Evolutionary conservation across 2,329 filamentous ascomycete genomes (phyloP).

Genomic region (Colletotrichum agaves): DNA sequence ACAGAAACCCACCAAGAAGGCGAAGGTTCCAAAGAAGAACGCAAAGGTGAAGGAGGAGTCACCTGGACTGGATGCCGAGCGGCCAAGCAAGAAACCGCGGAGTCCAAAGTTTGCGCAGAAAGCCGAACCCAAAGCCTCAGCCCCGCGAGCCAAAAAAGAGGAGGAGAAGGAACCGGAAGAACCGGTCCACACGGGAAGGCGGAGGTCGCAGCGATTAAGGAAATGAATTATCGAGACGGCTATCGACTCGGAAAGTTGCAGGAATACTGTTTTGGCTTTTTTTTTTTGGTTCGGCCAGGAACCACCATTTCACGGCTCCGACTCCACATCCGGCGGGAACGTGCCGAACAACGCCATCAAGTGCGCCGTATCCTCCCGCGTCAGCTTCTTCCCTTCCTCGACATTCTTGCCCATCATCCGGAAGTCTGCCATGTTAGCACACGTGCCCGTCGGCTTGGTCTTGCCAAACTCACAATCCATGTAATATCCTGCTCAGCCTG

Average conservation of each 20-base stretch:
- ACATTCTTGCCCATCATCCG: slow-evolving; percentile 47
- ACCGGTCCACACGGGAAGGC: slow-evolving; percentile 32
- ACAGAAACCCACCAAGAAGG: slow-evolving; percentile 44
- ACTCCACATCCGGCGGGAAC: slow-evolving; percentile 49
- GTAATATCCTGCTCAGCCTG: slow-evolving; percentile 46
- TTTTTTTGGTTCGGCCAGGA: no score
- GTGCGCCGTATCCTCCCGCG: slow-evolving; percentile 43
- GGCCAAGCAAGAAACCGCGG: slow-evolving; percentile 40
- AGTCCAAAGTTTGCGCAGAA: slow-evolving; percentile 39
- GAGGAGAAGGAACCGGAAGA: not conserved
- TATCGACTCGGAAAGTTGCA: slow-evolving; percentile 2
- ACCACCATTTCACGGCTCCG: slow-evolving; percentile 42
- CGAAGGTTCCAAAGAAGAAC: slow-evolving; percentile 39
- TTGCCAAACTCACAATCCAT: slow-evolving; percentile 47
- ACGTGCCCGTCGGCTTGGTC: not conserved
- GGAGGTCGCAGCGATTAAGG: slow-evolving; percentile 46
- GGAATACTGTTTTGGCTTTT: no score
- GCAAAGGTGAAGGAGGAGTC: slow-evolving; percentile 34
- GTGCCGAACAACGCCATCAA: slow-evolving; percentile 52
- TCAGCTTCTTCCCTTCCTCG: slow-evolving; percentile 42
- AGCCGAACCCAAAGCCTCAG: slow-evolving; percentile 11
- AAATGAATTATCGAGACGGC: slow-evolving; percentile 34
- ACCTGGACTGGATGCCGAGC: slow-evolving; percentile 26
- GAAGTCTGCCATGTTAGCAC: slow-evolving; percentile 44
- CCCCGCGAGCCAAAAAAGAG: slow-evolving; percentile 16